phyloP scores from a whole-genome alignment of 192 early-diverging fungal species.

The Coemansia sp. region DNA sequence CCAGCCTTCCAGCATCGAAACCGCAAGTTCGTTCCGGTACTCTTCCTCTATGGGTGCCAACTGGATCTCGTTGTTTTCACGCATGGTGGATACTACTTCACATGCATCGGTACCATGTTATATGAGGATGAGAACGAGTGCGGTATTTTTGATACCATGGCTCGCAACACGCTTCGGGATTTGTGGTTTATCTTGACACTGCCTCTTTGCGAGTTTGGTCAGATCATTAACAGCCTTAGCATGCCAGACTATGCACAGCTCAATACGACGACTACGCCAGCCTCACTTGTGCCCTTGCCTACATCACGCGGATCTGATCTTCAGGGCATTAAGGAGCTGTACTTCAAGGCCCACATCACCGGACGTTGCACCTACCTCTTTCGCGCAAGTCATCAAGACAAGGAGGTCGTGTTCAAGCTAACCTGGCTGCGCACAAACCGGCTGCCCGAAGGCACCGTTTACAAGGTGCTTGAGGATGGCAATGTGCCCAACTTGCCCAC shows the following conservation, averaged over 20 bases:
- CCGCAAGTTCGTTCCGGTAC: constrained; percentile 18
- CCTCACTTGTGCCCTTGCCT: not conserved
- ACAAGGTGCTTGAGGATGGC: not conserved
- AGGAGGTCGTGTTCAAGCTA: not conserved
- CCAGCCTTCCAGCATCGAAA: not conserved
- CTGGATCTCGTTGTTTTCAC: constrained; percentile 22
- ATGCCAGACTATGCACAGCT: not conserved
- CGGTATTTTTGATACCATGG: not conserved
- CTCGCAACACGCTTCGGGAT: not conserved
- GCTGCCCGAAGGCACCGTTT: constrained; percentile 29
- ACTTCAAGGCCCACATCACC: not conserved
- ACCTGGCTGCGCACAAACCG: constrained; percentile 7
- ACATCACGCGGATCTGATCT: not conserved
- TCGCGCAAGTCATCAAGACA: no score
- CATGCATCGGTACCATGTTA: constrained; percentile 4
- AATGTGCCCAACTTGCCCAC: not conserved
- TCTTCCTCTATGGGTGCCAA: constrained; percentile 20
- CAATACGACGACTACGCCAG: not conserved
- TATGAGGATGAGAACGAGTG: not conserved
- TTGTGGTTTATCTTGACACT: constrained; percentile 5
- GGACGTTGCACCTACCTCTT: constrained; percentile 3
- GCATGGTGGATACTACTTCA: constrained; percentile 8
- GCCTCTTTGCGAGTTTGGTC: not conserved
- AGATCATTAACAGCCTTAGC: not conserved
- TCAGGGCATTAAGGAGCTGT: no score